phyloP scores from a whole-genome alignment of 441 rosid species.

The Brassica balearica region DNA sequence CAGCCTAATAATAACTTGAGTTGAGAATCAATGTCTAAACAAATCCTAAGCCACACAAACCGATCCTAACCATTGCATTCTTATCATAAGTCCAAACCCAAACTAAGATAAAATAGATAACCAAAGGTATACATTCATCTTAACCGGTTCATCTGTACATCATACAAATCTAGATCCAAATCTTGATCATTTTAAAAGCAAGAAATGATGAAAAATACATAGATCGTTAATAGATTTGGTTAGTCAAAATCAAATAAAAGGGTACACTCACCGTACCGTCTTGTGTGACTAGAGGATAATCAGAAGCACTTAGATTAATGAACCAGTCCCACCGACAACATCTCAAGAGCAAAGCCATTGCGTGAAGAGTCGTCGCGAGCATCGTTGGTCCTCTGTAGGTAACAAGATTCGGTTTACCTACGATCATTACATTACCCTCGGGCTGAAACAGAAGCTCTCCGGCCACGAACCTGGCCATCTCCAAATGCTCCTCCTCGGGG shows the following conservation, averaged over 20 bases:
- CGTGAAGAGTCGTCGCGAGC: conserved; percentile 73
- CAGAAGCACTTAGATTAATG: conserved; percentile 79
- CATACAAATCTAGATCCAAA: conserved; percentile 30
- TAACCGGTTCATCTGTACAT: conserved; percentile 21
- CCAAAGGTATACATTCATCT: not conserved
- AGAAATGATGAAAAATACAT: not conserved
- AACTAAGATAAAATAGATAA: conserved; percentile 3
- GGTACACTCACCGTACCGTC: conserved; percentile 86
- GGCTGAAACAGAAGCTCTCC: conserved; percentile 52
- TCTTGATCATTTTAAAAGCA: conserved; percentile 12
- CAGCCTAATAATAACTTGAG: not conserved
- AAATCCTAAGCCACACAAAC: conserved; percentile 19
- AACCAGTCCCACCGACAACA: conserved; percentile 85
- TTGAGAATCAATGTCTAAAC: conserved; percentile 17
- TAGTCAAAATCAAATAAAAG: not conserved
- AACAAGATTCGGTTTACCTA: conserved; percentile 67
- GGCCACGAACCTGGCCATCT: conserved; percentile 55
- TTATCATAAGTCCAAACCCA: not conserved
- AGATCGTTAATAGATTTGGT: not conserved
- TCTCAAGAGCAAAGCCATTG: conserved; percentile 66
- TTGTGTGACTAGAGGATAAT: conserved; percentile 74
- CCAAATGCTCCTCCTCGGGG: conserved; percentile 52
- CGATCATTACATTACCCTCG: conserved; percentile 66
- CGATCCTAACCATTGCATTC: conserved; percentile 18
- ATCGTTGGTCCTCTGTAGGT: conserved; percentile 79